Percentiles rank a stretch among this genome's conserved stretches.
Conservation (phyloP, 2,329 filamentous ascomycete genomes). For the Phyllosticta citrichinensis region DNA sequence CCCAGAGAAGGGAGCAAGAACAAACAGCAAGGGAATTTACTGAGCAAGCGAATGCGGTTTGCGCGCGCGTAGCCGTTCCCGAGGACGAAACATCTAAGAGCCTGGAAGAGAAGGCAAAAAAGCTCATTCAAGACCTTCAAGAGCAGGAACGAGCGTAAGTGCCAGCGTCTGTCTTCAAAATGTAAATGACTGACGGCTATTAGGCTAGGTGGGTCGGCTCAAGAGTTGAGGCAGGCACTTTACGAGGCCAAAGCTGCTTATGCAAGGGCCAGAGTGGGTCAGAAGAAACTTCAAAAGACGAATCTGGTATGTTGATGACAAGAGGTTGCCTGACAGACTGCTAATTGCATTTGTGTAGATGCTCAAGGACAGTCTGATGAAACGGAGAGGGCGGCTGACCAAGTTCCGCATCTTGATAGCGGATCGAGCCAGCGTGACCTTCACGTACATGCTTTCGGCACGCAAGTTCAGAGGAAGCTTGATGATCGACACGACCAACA, state of each 20-base stretch:
- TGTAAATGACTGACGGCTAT: background rate
- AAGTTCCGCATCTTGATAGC: constrained; percentile 79
- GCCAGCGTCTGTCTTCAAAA: background rate
- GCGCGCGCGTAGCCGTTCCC: constrained; percentile 21
- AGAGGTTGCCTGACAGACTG: background rate
- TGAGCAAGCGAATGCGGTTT: constrained; percentile 15
- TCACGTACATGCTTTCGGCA: constrained; percentile 80
- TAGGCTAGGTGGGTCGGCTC: constrained; percentile 25
- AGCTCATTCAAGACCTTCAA: constrained; percentile 20
- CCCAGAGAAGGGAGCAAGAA: constrained; percentile 20
- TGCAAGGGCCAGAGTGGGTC: constrained; percentile 11
- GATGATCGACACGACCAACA: constrained; percentile 64
- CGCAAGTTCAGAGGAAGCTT: constrained; percentile 79
- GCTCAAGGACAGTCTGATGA: constrained; percentile 50
- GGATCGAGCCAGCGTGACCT: constrained; percentile 72
- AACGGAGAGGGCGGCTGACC: constrained; percentile 67
- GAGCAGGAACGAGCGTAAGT: constrained; percentile 19
- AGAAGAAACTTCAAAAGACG: constrained; percentile 18
- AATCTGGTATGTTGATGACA: constrained; percentile 31
- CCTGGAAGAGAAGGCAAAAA: constrained; percentile 22
- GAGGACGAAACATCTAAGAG: constrained; percentile 21
- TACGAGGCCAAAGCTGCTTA: constrained; percentile 21
- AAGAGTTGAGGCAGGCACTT: constrained; percentile 19
- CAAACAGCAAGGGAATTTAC: constrained; percentile 18
- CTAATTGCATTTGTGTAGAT: background rate